Conservation (phyloP, 2,329 filamentous ascomycete genomes). For the Cladophialophora yegresii region DNA sequence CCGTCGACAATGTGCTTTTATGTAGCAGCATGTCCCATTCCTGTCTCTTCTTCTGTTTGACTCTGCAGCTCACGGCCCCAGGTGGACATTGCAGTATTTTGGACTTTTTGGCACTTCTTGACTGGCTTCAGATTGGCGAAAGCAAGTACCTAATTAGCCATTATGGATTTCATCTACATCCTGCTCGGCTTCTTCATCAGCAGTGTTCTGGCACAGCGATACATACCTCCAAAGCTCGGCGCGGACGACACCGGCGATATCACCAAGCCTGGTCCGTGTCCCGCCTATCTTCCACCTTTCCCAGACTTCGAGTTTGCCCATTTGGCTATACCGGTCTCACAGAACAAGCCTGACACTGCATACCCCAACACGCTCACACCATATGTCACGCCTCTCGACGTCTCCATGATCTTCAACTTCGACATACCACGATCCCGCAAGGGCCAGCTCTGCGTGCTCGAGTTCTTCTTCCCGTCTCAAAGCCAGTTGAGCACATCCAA, state of each 20-base stretch:
- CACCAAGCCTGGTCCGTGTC: constrained; percentile 41
- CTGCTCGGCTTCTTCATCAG: constrained; percentile 3
- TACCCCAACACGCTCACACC: constrained; percentile 58
- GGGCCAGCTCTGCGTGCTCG: constrained; percentile 61
- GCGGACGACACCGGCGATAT: background rate
- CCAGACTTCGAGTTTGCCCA: constrained; percentile 59
- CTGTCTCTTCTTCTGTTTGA: background rate
- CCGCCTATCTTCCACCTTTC: constrained; percentile 46
- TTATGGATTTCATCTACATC: constrained; percentile 9
- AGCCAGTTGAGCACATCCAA: constrained; percentile 59
- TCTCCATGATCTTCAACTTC: constrained; percentile 69
- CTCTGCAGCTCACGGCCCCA: background rate
- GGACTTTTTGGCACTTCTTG: constrained; percentile 5
- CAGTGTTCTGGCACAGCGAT: constrained; percentile 1
- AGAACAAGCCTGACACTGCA: constrained; percentile 53
- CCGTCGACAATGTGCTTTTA: background rate
- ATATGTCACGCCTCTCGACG: constrained; percentile 40
- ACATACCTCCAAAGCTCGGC: background rate
- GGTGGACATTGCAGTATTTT: background rate
- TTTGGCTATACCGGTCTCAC: constrained; percentile 63
- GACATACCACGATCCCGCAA: constrained; percentile 58
- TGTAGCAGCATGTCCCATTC: background rate
- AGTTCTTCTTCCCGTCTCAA: constrained; percentile 65
- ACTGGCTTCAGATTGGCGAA: background rate
- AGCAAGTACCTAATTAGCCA: background rate